These are phyloP conservation scores for Fusarium chuoi DNA, from an alignment of 2,329 filamentous ascomycete species.

Conservation along the genomic window DNA sequence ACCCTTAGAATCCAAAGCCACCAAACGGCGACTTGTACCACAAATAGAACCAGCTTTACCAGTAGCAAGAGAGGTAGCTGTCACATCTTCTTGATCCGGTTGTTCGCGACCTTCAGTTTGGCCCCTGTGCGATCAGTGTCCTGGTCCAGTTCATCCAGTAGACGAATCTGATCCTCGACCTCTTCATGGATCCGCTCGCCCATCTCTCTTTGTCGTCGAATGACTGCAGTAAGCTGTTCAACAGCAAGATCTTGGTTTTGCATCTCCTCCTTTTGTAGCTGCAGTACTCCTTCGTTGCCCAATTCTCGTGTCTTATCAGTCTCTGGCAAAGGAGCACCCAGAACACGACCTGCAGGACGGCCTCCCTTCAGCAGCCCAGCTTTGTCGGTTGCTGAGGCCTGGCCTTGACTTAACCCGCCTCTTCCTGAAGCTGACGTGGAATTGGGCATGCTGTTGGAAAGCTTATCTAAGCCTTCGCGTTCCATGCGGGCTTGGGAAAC, in stretches of 20 bases:
- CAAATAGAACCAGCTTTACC: slow-evolving; percentile 44
- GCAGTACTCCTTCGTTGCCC: slow-evolving; percentile 78
- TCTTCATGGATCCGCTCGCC: slow-evolving; percentile 80
- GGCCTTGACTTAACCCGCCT: slow-evolving; percentile 62
- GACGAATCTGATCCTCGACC: slow-evolving; percentile 75
- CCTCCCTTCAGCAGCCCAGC: slow-evolving; percentile 57
- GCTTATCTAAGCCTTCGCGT: slow-evolving; percentile 77
- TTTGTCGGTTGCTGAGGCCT: slow-evolving; percentile 60
- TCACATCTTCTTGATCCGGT: slow-evolving; percentile 74
- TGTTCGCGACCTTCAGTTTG: slow-evolving; percentile 80
- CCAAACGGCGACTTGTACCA: slow-evolving; percentile 47
- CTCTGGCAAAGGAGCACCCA: slow-evolving; percentile 78
- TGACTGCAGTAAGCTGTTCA: slow-evolving; percentile 73
- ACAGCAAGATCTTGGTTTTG: slow-evolving; percentile 79
- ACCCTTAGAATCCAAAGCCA: slow-evolving; percentile 44
- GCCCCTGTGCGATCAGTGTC: slow-evolving; percentile 72
- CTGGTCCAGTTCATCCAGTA: slow-evolving; percentile 73
- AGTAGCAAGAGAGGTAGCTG: slow-evolving; percentile 42
- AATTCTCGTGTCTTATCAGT: slow-evolving; percentile 80
- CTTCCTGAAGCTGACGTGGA: slow-evolving; percentile 38
- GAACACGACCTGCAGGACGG: slow-evolving; percentile 67
- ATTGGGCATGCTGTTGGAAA: slow-evolving; percentile 67
- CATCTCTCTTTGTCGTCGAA: slow-evolving; percentile 80
- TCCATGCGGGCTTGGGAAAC: slow-evolving; percentile 77
- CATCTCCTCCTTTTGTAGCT: slow-evolving; percentile 80